Evolutionary conservation across 495 filamentous ascomycete genomes (phyloP).

Genomic region (Aspergillus affinis): DNA sequence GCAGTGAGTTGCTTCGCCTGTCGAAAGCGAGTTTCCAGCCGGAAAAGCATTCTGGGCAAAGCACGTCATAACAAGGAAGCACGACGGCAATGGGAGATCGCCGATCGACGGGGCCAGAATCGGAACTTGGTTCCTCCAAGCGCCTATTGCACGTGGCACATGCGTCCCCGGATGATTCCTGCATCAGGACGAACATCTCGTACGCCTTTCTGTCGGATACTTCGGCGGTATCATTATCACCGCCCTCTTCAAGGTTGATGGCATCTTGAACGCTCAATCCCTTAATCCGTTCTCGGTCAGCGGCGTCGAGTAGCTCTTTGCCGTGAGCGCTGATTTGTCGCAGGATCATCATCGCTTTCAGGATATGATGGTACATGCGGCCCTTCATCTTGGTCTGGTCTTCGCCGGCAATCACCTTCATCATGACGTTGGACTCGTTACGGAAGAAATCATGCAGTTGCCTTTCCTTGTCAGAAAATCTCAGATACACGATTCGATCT

Average conservation of each 20-base stretch:
- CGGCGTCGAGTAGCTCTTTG: constrained; percentile 77
- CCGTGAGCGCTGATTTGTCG: constrained; percentile 91
- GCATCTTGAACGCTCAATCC: constrained; percentile 78
- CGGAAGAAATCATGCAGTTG: constrained; percentile 62
- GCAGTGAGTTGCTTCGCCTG: constrained; percentile 11
- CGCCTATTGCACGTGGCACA: constrained; percentile 69
- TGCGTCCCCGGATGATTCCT: constrained; percentile 66
- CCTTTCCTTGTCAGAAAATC: constrained; percentile 55
- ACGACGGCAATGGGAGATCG: constrained; percentile 71
- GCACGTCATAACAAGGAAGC: constrained; percentile 78
- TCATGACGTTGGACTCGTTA: constrained; percentile 60
- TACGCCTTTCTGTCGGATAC: constrained; percentile 68
- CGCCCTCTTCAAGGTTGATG: constrained; percentile 81
- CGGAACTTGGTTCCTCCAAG: constrained; percentile 45
- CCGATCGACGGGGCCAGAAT: constrained; percentile 51
- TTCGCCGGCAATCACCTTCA: constrained; percentile 53
- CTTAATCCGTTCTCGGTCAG: constrained; percentile 74
- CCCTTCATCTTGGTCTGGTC: constrained; percentile 67
- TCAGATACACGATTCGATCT: constrained; percentile 66
- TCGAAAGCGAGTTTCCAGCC: constrained; percentile 32
- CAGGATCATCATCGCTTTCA: constrained; percentile 86
- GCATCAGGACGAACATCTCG: constrained; percentile 78
- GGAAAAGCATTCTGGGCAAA: constrained; percentile 73
- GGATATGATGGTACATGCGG: constrained; percentile 80
- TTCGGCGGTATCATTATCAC: constrained; percentile 54